Conservation (phyloP, 1,284 basidiomycete species). For the Ganoderma multipileum region DNA sequence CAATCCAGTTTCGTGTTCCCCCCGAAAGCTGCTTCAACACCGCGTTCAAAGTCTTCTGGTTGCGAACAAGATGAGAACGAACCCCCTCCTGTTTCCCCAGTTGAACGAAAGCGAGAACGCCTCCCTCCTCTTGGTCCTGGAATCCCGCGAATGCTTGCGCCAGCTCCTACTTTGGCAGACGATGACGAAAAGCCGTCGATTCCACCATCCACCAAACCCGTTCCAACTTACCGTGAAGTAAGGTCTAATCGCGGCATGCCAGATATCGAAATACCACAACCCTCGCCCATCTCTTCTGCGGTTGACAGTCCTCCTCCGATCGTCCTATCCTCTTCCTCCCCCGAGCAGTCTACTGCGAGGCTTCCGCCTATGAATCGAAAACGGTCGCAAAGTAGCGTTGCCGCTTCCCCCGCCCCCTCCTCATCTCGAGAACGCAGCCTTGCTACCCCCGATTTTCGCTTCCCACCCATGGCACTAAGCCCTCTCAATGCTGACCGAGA, state of each 20-base stretch:
- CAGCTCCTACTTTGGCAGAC: conserved; percentile 11
- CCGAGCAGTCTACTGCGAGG: conserved; percentile 31
- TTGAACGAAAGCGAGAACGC: conserved; percentile 31
- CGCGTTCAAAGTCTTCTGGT: conserved; percentile 39
- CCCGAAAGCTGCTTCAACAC: conserved; percentile 41
- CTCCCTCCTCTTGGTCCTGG: conserved; percentile 40
- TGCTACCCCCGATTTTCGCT: conserved; percentile 51
- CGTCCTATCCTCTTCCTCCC: conserved; percentile 35
- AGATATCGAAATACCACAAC: conserved; percentile 48
- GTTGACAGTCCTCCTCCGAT: conserved; percentile 33
- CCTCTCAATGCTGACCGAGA: conserved; percentile 13
- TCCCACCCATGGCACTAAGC: conserved; percentile 41
- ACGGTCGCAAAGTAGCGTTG: conserved; percentile 52
- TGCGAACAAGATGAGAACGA: conserved; percentile 37
- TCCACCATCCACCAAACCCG: conserved; percentile 19
- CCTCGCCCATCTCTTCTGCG: conserved; percentile 18
- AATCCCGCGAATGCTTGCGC: conserved; percentile 33
- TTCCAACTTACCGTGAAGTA: conserved; percentile 45
- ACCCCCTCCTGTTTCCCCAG: conserved; percentile 20
- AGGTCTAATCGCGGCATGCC: conserved; percentile 47
- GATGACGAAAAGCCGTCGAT: conserved; percentile 3
- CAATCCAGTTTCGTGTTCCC: conserved; percentile 65
- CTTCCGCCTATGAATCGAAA: conserved; percentile 43
- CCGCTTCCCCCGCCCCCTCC: conserved; percentile 34
- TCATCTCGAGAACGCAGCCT: conserved; percentile 41